Conservation (phyloP, 2,329 filamentous ascomycete species). For the Hypoxylon sp. region DNA sequence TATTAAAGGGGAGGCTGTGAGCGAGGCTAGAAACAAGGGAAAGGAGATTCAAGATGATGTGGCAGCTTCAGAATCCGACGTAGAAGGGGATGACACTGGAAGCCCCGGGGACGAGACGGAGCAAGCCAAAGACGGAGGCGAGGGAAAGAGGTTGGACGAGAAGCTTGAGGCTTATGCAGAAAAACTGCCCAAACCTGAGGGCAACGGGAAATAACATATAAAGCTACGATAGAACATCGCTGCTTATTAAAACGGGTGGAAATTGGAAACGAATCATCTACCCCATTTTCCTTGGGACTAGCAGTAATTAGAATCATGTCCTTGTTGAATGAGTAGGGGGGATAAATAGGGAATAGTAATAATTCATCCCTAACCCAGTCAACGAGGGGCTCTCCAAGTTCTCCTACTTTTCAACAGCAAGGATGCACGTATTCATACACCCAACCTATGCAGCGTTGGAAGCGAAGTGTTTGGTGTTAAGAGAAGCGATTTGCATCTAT, state of each 20-base stretch:
- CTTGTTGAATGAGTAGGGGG: background rate
- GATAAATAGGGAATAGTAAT: background rate
- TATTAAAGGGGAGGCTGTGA: constrained; percentile 61
- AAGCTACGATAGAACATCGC: constrained; percentile 4
- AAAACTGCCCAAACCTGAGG: constrained; percentile 51
- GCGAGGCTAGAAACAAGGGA: constrained; percentile 37
- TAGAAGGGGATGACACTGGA: constrained; percentile 26
- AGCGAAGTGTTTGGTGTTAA: background rate
- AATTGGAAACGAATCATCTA: background rate
- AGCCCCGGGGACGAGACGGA: background rate
- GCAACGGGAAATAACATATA: constrained; percentile 32
- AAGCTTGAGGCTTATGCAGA: constrained; percentile 50
- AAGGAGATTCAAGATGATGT: constrained; percentile 48
- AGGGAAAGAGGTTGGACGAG: constrained; percentile 35
- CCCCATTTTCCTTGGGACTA: background rate
- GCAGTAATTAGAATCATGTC: background rate
- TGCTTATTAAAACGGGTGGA: constrained; percentile 8
- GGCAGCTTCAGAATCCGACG: constrained; percentile 41
- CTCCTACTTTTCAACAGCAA: background rate
- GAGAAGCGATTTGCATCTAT: background rate
- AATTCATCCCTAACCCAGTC: background rate
- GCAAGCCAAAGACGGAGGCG: constrained; percentile 12
- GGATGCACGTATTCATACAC: background rate
- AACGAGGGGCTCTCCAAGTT: background rate
- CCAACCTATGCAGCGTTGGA: background rate